Evolutionary conservation across 345 rosid species (phyloP), one percentile per base, ranked within the genome.

Genomic region (Gossypium mustelinum): DNA sequence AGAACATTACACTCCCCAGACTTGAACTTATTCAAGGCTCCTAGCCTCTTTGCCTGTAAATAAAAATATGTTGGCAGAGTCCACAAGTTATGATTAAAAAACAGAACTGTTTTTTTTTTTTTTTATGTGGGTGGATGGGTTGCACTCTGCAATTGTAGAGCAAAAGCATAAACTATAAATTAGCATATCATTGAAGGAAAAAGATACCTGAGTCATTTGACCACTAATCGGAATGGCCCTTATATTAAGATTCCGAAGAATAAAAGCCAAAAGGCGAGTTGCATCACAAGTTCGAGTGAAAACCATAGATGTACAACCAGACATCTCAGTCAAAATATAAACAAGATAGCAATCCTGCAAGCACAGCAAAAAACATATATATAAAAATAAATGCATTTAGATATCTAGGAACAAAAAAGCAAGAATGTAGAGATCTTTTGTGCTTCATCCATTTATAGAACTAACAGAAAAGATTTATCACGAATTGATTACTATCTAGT

Each of bases 171-270:
- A 44, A 50, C 20, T 52, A 17, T 48, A 60, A 44, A 50, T 34
- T 44, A 47, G 2, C 24, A 50, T 13, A 59, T 52, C 44, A 27
- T 1, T 1, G 50, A 50, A 54, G 11, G 24, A 61, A 48, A 29
- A 34, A 72, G 43, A 67, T 58, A 89, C 98, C 99, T 93, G 99
- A 73, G 80, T 88, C 99, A 95, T 93, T 56, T 95, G 98, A 66
- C 99, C 99, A 85, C 93, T 93, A 66, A 95, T 93, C 4, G 99
- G 99, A 77, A 95, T 88, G 78, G 99, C 97, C 81, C 92, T 86
- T 61, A 93, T 79, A 70, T 95, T 97, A 78, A 95, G 96, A 82
- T 89, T 93, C 56, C 98, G 85, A 78, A 95, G 97, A 80, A 87
- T 55, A 82, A 85, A 77, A 52, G 98, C 92, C 79, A 95, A 77